Evolutionary conservation across 1,284 basidiomycete genomes (phyloP).

Genomic region (Apiotrichum sp.): DNA sequence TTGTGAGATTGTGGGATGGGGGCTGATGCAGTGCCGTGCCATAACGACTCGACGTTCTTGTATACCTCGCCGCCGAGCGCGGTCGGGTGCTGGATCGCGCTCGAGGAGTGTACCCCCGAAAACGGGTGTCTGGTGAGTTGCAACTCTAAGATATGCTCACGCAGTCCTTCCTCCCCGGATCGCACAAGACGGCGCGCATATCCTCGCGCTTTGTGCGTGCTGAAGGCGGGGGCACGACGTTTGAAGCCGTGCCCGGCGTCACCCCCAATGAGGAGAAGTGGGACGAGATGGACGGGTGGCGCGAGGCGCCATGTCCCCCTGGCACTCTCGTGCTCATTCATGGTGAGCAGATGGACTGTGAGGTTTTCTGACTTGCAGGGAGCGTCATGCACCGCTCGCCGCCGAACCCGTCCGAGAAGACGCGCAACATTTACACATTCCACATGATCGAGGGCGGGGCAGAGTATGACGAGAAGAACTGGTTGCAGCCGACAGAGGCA

Average conservation of each 20-base stretch:
- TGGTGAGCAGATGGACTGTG: slow-evolving; percentile 26
- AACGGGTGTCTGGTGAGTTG: slow-evolving; percentile 68
- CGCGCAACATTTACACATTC: slow-evolving; percentile 87
- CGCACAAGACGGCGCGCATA: slow-evolving; percentile 66
- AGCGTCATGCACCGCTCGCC: slow-evolving; percentile 83
- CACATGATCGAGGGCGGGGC: slow-evolving; percentile 57
- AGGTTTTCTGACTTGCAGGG: slow-evolving; percentile 48
- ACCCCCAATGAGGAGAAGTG: slow-evolving; percentile 51
- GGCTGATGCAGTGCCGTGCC: slow-evolving; percentile 51
- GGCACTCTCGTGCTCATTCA: slow-evolving; percentile 83
- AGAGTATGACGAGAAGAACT: slow-evolving; percentile 44
- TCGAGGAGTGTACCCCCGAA: slow-evolving; percentile 73
- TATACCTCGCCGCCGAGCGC: slow-evolving; percentile 88
- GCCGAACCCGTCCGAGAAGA: slow-evolving; percentile 60
- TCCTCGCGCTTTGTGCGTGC: slow-evolving; percentile 76
- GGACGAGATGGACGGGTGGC: slow-evolving; percentile 56
- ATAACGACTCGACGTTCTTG: slow-evolving; percentile 55
- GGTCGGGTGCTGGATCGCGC: slow-evolving; percentile 90
- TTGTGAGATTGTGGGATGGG: background rate
- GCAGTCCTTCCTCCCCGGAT: slow-evolving; percentile 79
- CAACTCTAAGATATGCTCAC: no score
- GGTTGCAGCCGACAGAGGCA: slow-evolving; percentile 68
- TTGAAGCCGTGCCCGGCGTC: slow-evolving; percentile 57
- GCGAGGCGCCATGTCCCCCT: slow-evolving; percentile 64
- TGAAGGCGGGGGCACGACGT: slow-evolving; percentile 62